These are phyloP conservation scores for Litchi chinensis DNA, from an alignment of 345 rosid genomes.

Conservation along the genomic window DNA sequence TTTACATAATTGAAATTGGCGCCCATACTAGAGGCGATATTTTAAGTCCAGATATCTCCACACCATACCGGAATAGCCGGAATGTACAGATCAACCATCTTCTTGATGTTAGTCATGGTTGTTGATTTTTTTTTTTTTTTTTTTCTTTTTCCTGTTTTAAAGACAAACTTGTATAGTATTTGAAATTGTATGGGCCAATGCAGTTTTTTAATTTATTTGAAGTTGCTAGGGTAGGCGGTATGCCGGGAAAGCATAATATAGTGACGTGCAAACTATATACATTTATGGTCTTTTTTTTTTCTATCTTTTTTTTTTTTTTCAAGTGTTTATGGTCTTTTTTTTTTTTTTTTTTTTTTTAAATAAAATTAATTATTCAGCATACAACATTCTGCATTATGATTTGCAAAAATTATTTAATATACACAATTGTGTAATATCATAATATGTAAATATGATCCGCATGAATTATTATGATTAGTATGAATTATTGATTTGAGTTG, in stretches of 20 bases:
- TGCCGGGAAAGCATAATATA: not conserved
- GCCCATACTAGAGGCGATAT: slow-evolving; percentile 14
- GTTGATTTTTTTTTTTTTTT: slow-evolving; percentile 5
- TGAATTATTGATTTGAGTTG: no score
- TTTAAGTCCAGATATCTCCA: not conserved
- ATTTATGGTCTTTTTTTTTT: no score
- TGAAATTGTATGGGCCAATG: slow-evolving; percentile 4
- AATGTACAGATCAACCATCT: slow-evolving; percentile 34
- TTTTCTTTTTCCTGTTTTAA: slow-evolving; percentile 10
- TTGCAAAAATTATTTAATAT: no score
- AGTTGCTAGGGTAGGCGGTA: slow-evolving; percentile 1
- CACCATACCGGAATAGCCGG: not conserved
- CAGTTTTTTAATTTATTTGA: slow-evolving; percentile 9
- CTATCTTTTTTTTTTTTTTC: no score
- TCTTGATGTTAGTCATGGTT: slow-evolving; percentile 26
- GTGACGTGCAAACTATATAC: not conserved
- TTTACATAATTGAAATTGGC: not conserved
- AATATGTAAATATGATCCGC: no score
- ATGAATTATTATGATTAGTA: no score
- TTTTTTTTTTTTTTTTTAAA: no score
- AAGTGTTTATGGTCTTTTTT: no score
- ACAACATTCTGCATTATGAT: no score
- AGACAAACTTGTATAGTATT: slow-evolving; percentile 5
- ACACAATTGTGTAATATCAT: no score
- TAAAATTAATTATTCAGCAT: no score